Conservation (phyloP, 1,139 yeast species). For the Blastobotrys niveus region DNA sequence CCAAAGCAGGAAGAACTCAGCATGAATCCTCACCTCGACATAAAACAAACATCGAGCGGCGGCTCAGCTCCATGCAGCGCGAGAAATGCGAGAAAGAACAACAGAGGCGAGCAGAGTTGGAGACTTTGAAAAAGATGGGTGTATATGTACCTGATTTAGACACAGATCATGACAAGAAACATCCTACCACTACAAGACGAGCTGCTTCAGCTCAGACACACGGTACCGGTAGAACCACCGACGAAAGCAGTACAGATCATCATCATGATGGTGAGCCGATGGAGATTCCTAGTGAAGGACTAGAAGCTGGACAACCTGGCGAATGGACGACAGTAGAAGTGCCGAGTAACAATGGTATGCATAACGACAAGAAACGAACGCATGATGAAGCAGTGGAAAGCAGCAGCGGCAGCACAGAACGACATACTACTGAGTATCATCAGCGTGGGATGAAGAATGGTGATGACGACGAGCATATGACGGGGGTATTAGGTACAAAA, state of each 20-base stretch:
- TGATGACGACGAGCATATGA: background rate
- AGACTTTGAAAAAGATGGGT: constrained; percentile 14
- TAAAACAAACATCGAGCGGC: constrained; percentile 29
- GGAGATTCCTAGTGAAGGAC: background rate
- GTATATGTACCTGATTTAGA: background rate
- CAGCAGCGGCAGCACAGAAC: background rate
- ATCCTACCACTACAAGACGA: background rate
- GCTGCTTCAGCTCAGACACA: background rate
- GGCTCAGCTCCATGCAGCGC: constrained; percentile 33
- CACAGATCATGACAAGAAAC: background rate
- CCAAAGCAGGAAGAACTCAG: constrained; percentile 35
- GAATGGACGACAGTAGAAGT: constrained; percentile 3
- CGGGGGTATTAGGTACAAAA: constrained; percentile 4
- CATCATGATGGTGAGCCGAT: background rate
- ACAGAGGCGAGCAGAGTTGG: constrained; percentile 23
- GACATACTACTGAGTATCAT: background rate
- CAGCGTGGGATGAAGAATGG: background rate
- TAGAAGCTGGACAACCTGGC: constrained; percentile 4
- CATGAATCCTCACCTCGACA: constrained; percentile 41
- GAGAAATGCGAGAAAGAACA: constrained; percentile 30
- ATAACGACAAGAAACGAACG: constrained; percentile 9
- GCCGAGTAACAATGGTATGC: background rate
- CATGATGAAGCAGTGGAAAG: background rate
- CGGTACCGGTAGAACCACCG: background rate
- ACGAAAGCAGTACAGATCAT: background rate